Percentiles rank a stretch among this genome's conserved stretches.
Evolutionary conservation across 2,329 filamentous ascomycete species (phyloP).

Genomic region (Arthrinium phaeospermum): DNA sequence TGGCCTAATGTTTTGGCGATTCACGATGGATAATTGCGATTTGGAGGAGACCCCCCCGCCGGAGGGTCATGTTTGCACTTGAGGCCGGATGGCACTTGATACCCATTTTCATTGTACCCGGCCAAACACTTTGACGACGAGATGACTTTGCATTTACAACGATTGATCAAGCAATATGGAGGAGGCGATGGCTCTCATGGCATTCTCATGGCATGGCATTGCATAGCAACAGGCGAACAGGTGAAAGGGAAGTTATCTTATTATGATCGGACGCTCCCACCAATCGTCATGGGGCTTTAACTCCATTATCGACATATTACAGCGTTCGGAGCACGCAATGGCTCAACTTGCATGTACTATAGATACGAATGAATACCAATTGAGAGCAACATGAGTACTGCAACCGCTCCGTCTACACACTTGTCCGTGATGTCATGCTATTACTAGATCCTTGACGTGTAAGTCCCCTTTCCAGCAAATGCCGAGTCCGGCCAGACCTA

Average conservation of each 20-base stretch:
- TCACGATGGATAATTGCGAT: constrained; percentile 3
- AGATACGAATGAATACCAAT: not conserved
- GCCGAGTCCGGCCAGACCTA: not conserved
- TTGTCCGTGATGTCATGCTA: not conserved
- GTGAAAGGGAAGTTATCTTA: constrained; percentile 16
- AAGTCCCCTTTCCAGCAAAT: not conserved
- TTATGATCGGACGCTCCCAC: constrained; percentile 8
- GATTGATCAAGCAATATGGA: not conserved
- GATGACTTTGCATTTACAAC: not conserved
- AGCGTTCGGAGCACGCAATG: not conserved
- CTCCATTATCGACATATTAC: not conserved
- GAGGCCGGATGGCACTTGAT: constrained; percentile 1
- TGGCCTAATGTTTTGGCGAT: constrained; percentile 60
- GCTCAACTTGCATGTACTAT: not conserved
- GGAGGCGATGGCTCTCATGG: not conserved
- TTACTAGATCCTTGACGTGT: not conserved
- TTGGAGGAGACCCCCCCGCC: not conserved
- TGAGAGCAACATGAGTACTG: not conserved
- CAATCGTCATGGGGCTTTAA: not conserved
- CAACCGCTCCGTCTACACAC: not conserved
- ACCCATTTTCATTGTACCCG: not conserved
- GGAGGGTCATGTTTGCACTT: not conserved
- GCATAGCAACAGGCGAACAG: constrained; percentile 13
- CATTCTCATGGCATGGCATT: not conserved
- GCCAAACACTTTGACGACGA: constrained; percentile 4